A percentile compares a stretch with the other conserved stretches of the same genome.
Conservation (phyloP, 164 flowering plant genomes). For the Magnolia kwangsiensis region DNA sequence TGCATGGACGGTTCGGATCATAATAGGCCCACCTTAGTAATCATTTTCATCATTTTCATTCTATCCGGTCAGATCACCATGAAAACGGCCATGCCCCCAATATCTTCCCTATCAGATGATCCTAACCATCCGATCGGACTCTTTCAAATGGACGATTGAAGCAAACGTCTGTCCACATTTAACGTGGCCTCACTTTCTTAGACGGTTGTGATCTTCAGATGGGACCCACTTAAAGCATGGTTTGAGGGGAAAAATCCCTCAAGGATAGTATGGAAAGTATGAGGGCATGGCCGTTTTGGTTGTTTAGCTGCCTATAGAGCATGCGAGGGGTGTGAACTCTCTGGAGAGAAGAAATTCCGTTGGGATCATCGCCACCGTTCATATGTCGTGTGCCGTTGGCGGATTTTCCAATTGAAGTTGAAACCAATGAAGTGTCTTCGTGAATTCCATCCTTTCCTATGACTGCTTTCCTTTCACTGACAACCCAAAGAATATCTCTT, state of each 20-base stretch:
- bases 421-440: conserved; percentile 18
- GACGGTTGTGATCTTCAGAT: no score
- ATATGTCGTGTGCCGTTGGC: not conserved
- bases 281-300: conserved; percentile 4
- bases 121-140: not conserved
- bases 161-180: not conserved
- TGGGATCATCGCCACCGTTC: conserved; percentile 10
- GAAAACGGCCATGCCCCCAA: no score
- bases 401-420: conserved; percentile 18
- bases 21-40: no score
- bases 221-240: no score
- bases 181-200: no score
- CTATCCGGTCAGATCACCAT: no score
- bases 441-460: conserved; percentile 18
- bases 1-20: no score
- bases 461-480: not conserved
- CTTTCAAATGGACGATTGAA: not conserved
- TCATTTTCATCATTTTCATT: no score
- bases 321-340: not conserved
- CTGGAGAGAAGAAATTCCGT: not conserved
- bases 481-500: conserved; percentile 12
- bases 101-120: no score
- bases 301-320: not conserved
- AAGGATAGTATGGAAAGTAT: not conserved
- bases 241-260: not conserved